phyloP scores from a whole-genome alignment of 2,329 filamentous ascomycete species.

The Grosmannia serpens region DNA sequence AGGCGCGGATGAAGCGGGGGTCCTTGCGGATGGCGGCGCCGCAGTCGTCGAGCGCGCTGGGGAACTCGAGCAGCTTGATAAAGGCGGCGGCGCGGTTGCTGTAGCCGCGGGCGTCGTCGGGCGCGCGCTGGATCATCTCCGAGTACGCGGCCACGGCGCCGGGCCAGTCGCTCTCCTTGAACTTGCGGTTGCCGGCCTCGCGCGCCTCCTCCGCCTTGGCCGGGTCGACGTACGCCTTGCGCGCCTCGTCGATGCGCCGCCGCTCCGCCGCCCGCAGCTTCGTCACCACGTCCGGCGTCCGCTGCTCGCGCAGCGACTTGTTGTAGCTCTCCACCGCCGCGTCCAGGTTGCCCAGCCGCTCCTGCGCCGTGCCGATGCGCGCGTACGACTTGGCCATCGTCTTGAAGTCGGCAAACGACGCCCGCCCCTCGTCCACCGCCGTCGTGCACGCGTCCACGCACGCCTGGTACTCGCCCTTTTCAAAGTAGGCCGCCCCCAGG shows the following conservation, averaged over 20 bases:
- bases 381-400: conserved; percentile 96
- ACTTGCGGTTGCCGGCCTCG: conserved; percentile 89
- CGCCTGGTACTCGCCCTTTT: conserved; percentile 88
- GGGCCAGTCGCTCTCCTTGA: conserved; percentile 94
- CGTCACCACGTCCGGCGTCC: conserved; percentile 82
- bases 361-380: conserved; percentile 85
- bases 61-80: conserved; percentile 93
- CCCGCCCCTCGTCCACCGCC: conserved; percentile 81
- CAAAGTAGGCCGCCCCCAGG: conserved; percentile 83
- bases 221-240: conserved; percentile 75
- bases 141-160: conserved; percentile 86
- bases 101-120: conserved; percentile 86
- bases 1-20: conserved; percentile 84
- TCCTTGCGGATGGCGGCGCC: conserved; percentile 85
- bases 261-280: conserved; percentile 91
- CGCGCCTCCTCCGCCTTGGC: conserved; percentile 91
- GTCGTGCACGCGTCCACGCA: conserved; percentile 78
- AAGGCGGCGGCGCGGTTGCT: conserved; percentile 95
- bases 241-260: conserved; percentile 64
- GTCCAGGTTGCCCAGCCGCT: conserved; percentile 71
- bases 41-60: conserved; percentile 85
- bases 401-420: conserved; percentile 93
- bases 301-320: conserved; percentile 90
- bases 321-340: conserved; percentile 84
- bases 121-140: conserved; percentile 94